Base-by-base conservation (phyloP, 1,284 basidiomycete species). In the Xerocomus nothofagi region DNA sequence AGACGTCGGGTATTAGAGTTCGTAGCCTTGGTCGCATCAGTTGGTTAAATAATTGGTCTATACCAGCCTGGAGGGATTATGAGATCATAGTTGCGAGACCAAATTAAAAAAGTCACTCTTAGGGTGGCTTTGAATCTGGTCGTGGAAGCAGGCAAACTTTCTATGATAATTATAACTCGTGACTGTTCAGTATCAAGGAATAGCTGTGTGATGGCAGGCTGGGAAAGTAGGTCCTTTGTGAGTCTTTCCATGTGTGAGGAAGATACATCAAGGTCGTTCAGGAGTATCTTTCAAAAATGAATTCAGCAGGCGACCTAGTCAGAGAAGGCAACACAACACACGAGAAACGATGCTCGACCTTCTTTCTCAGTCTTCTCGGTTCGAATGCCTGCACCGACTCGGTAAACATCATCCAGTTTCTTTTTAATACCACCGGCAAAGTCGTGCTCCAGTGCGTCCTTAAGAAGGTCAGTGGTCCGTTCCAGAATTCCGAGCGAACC, bases 11-110 rank as follows among this genome's bases (percentile, higher is more conserved):
- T 32, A 98, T 78, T 39, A 99, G 74, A 11, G 82, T 87, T 17
- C 94, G 82, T 29, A 99, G 68, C 50, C 87, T 86, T 0, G 95
- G 92, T 21, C 93, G 80, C 49, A 95, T 80, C 9, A 98, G 77
- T 63, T 97, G 93, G 56, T 92, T 95, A 75, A 98, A 98, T 20
- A 98, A 74, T 61, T 95, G 92, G 58, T 98, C 96, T 34, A 98
- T 77, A 30, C 95, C 93, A 10, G 81, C 77, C 86, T 95, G 31
- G 47, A 59, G 42, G 54, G 38, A 47, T 33, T 33, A 23, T 55
- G 15, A 49, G 54, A 44, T 8, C 53, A 39, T 24, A 17, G 18
- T 10, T 26, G 9, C 21, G 29, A 29, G 14, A 38, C 17, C 51
- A 46, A 27, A 29, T n/a, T n/a, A 44, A 42, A 54, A 24, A 26